These are phyloP conservation scores for Paramyrothecium sp. DNA, from an alignment of 2,329 filamentous ascomycete species.

Conservation along the genomic window DNA sequence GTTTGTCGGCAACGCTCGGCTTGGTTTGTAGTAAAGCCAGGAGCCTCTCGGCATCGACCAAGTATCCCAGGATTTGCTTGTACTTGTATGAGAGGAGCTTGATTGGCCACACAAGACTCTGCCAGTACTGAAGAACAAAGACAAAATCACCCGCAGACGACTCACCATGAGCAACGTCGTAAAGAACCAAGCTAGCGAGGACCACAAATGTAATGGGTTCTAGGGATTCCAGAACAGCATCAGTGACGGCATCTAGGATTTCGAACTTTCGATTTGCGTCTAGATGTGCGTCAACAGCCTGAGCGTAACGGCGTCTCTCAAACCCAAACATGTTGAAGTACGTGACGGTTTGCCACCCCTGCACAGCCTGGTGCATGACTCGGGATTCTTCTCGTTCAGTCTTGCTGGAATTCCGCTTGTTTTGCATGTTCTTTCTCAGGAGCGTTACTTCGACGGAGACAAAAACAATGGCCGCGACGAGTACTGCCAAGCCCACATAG, in stretches of 20 bases:
- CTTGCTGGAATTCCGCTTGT: conserved; percentile 34
- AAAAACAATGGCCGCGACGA: conserved; percentile 13
- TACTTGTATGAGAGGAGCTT: conserved; percentile 27
- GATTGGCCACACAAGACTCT: conserved; percentile 36
- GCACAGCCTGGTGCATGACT: conserved; percentile 56
- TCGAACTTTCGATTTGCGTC: conserved; percentile 16
- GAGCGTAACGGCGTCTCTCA: conserved; percentile 23
- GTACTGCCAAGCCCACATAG: conserved; percentile 48
- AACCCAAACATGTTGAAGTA: conserved; percentile 36
- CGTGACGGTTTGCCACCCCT: conserved; percentile 58
- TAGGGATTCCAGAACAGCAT: conserved; percentile 34
- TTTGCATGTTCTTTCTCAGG: conserved; percentile 32
- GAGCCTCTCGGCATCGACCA: conserved; percentile 66
- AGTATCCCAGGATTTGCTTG: conserved; percentile 29
- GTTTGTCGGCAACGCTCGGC: conserved; percentile 49
- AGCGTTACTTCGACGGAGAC: conserved; percentile 26
- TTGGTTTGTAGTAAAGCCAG: conserved; percentile 56
- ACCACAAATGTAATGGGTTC: conserved; percentile 40
- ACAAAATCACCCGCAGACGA: conserved; percentile 45
- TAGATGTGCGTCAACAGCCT: conserved; percentile 21
- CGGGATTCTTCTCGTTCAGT: conserved; percentile 47
- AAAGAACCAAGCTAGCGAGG: conserved; percentile 14
- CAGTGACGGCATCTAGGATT: conserved; percentile 15
- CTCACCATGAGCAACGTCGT: conserved; percentile 15
- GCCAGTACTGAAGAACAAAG: conserved; percentile 65